Evolutionary conservation across 2,329 filamentous ascomycete species (phyloP).

Genomic region (Ascochyta pisi): DNA sequence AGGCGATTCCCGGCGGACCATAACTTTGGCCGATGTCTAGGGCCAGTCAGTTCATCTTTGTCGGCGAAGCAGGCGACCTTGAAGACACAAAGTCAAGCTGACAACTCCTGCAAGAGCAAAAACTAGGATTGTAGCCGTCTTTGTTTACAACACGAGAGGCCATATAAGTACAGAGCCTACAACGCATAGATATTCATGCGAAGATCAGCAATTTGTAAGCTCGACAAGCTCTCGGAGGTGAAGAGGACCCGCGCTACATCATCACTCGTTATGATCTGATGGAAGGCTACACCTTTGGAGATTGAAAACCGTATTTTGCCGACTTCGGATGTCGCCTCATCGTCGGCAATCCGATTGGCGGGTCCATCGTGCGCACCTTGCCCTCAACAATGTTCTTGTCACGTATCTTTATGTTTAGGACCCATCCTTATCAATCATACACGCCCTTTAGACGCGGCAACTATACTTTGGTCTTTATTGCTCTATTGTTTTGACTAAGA

Average conservation of each 20-base stretch:
- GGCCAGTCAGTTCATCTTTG: too few relatives aligned
- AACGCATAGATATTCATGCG: not conserved
- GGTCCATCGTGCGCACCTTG: not conserved
- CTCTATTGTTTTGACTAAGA: slow-evolving; percentile 15
- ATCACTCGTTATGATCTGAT: not conserved
- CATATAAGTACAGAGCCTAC: not conserved
- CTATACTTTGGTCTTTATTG: not conserved
- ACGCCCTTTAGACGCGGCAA: slow-evolving; percentile 8
- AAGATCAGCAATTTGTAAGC: too few relatives aligned
- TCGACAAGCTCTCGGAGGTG: not conserved
- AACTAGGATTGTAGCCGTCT: too few relatives aligned
- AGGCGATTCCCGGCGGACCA: too few relatives aligned
- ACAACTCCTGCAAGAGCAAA: too few relatives aligned
- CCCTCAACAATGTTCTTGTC: not conserved
- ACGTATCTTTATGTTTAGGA: not conserved
- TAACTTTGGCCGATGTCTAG: too few relatives aligned
- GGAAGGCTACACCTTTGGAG: not conserved
- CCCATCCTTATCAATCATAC: slow-evolving; percentile 12
- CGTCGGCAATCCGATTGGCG: slow-evolving; percentile 4
- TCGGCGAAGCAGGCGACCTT: too few relatives aligned
- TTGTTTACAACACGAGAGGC: too few relatives aligned
- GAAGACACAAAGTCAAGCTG: too few relatives aligned
- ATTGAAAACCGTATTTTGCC: not conserved
- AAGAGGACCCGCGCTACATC: not conserved
- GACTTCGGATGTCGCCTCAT: slow-evolving; percentile 7